Evolutionary conservation across 352 stramenopile species (phyloP).

Genomic region (Pythium pyrilobum): DNA sequence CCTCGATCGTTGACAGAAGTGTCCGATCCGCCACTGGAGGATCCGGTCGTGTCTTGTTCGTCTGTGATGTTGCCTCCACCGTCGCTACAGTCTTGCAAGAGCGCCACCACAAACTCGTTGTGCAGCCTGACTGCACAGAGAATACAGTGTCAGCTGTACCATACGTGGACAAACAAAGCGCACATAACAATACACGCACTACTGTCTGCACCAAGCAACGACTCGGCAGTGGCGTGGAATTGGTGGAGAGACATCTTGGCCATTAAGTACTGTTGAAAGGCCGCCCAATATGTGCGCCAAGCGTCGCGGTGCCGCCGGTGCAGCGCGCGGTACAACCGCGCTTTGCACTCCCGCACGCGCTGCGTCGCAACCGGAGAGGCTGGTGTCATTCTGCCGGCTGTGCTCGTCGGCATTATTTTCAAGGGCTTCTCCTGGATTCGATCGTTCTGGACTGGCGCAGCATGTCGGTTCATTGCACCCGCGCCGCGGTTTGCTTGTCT

Average conservation of each 20-base stretch:
- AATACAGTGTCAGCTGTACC: background rate
- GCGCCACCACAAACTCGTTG: slow-evolving; percentile 52
- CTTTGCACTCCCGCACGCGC: slow-evolving; percentile 48
- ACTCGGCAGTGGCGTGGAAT: slow-evolving; percentile 42
- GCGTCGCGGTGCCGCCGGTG: slow-evolving; percentile 36
- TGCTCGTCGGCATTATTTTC: background rate
- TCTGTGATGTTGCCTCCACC: background rate
- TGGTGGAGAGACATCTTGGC: slow-evolving; percentile 48
- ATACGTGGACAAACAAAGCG: background rate
- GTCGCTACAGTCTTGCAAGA: slow-evolving; percentile 36
- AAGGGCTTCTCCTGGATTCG: background rate
- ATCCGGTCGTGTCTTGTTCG: slow-evolving; percentile 7
- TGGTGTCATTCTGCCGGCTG: background rate
- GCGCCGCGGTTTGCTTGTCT: slow-evolving; percentile 6
- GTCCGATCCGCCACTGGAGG: slow-evolving; percentile 1
- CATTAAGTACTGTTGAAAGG: slow-evolving; percentile 51
- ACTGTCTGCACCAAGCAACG: slow-evolving; percentile 41
- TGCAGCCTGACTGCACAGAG: slow-evolving; percentile 34
- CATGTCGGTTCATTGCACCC: slow-evolving; percentile 8
- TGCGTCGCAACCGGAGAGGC: slow-evolving; percentile 1
- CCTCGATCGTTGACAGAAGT: slow-evolving; percentile 25
- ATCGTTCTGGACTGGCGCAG: slow-evolving; percentile 6
- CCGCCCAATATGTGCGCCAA: slow-evolving; percentile 56
- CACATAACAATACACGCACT: slow-evolving; percentile 22
- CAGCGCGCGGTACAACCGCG: slow-evolving; percentile 59